Conservation (phyloP, 345 rosid species). For the Aquilaria sinensis region DNA sequence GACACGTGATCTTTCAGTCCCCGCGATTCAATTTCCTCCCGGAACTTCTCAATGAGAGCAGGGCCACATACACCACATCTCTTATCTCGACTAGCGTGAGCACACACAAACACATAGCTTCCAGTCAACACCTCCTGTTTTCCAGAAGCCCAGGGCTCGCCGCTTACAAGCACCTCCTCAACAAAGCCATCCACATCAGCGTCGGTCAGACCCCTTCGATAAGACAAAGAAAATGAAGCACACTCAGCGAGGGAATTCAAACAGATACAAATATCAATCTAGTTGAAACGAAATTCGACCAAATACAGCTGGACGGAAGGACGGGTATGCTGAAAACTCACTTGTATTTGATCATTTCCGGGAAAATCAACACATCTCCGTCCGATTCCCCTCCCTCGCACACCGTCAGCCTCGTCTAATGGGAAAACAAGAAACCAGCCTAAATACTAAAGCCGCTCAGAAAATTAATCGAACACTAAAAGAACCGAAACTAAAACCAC, state of each 20-base stretch:
- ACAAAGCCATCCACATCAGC: conserved; percentile 69
- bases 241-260: not conserved
- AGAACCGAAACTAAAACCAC: conserved; percentile 1
- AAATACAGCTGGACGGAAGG: not conserved
- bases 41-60: conserved; percentile 60
- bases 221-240: not conserved
- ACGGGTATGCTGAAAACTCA: conserved; percentile 20
- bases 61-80: conserved; percentile 99
- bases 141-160: conserved; percentile 72
- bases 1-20: conserved; percentile 55
- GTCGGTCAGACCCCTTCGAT: conserved; percentile 57
- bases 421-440: conserved; percentile 2
- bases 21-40: conserved; percentile 54
- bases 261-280: not conserved
- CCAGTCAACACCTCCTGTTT: conserved; percentile 51
- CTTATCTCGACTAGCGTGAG: conserved; percentile 88
- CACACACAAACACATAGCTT: conserved; percentile 76
- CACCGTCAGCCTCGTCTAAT: conserved; percentile 63
- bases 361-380: conserved; percentile 93
- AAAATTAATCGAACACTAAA: not conserved
- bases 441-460: not conserved
- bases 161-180: conserved; percentile 78
- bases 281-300: not conserved
- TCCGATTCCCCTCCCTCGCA: conserved; percentile 62
- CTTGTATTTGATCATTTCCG: conserved; percentile 91